Base-by-base conservation (phyloP, 139 green algal species). In the Trebouxia sp. region DNA sequence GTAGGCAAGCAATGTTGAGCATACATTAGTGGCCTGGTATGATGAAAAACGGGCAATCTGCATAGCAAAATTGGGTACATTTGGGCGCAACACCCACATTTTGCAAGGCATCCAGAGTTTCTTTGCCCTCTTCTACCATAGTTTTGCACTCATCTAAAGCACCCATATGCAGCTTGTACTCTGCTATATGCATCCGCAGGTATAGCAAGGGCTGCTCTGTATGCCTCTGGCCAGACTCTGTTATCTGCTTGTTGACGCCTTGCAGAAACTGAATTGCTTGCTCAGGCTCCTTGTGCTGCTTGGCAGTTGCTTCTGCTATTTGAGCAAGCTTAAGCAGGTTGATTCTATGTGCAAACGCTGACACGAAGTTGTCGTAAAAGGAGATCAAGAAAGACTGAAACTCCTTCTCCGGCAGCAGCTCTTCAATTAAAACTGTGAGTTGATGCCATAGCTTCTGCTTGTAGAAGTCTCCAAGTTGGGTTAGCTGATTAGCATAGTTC, bases 391-490 rank as follows among this genome's bases (percentile, higher is more conserved):
- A 80, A 38, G 92, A 88, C 15, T 81, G 90, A 45, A 90, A 90
- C 11, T 81, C 82, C 17, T 86, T 78, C 24, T 88, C 79, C 12
- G 83, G 65, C 35, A 94, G 89, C 43, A 76, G 80, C 24, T 86
- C 83, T 67, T 99, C 94, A 15, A 99, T 80, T 56, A 93, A 92
- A 1, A 95, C 62, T 1, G 96, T 98, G 9, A 99, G 88, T 88
- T 98, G 92, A 84, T 99, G 97, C 97, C 97, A 99, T 45, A 99
- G 88, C 90, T 97, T 98, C 11, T 89, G 79, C 70, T 97, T 76
- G 78, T 98, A 97, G 20, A 98, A 86, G 26, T 86, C 89, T 7
- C 50, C 78, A 38, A 83, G 51, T 26, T 78, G 32, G 10, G 30
- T 32, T 1, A 79, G 32, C 35, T 32, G 22, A 47, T 15, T 72